These are phyloP conservation scores for Selaginella tamariscina DNA, from an alignment of 75 land plant species.

Conservation along the genomic window DNA sequence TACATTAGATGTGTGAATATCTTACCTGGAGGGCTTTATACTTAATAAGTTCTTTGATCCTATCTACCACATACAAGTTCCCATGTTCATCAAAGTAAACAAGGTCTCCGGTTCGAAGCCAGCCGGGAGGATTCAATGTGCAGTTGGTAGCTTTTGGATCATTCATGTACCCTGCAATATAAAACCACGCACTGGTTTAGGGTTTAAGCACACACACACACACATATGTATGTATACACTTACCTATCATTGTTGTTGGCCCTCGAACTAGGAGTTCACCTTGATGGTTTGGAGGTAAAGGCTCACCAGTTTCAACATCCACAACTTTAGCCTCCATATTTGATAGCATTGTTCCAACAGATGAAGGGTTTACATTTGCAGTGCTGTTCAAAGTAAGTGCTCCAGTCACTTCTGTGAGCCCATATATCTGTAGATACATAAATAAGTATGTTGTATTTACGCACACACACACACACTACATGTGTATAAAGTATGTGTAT, in stretches of 20 bases:
- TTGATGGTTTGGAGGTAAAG: conserved; percentile 39
- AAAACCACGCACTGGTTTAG: too few species aligned
- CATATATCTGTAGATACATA: background rate
- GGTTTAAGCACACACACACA: too few species aligned
- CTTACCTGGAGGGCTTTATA: background rate
- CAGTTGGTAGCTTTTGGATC: background rate
- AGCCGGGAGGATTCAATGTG: background rate
- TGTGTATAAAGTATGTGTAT: too few species aligned
- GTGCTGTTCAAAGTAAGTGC: background rate
- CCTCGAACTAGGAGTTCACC: conserved; percentile 94
- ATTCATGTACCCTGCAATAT: background rate
- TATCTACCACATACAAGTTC: background rate
- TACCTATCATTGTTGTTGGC: conserved; percentile 66
- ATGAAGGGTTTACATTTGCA: background rate
- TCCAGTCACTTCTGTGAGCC: background rate
- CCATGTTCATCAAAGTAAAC: background rate
- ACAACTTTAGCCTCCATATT: conserved; percentile 72
- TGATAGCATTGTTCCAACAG: conserved; percentile 58
- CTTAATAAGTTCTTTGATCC: background rate
- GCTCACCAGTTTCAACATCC: conserved; percentile 40
- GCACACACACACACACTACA: too few species aligned
- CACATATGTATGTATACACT: too few species aligned
- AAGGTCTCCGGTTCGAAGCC: background rate
- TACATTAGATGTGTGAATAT: background rate
- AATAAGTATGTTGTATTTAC: too few species aligned